A percentile compares a stretch with the other conserved stretches of the same genome.
These are phyloP conservation scores for Tranzscheliella williamsii DNA, from an alignment of 1,284 basidiomycete species.

Conservation along the genomic window DNA sequence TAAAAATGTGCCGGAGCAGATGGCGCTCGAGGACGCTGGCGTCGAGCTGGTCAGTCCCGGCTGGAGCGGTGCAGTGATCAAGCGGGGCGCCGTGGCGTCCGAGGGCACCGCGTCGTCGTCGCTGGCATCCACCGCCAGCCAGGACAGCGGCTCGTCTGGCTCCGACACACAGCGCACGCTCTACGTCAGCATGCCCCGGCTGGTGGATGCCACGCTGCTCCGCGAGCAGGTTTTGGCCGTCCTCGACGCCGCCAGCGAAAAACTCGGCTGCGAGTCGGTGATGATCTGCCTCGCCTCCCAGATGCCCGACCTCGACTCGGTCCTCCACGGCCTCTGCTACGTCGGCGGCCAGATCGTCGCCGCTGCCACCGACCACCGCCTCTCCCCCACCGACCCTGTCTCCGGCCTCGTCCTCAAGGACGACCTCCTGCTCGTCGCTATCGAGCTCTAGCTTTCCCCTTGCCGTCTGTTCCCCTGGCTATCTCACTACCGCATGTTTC, in stretches of 20 bases:
- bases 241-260: constrained; percentile 50
- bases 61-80: constrained; percentile 52
- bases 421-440: constrained; percentile 30
- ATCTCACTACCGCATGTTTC: constrained; percentile 2
- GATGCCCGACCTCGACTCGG: constrained; percentile 37
- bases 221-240: constrained; percentile 49
- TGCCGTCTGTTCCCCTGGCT: background rate
- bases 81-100: constrained; percentile 3
- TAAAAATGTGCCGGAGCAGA: constrained; percentile 15
- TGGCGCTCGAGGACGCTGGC: constrained; percentile 44
- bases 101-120: constrained; percentile 3
- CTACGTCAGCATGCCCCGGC: constrained; percentile 50
- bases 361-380: background rate
- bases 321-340: constrained; percentile 53
- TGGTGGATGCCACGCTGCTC: constrained; percentile 30
- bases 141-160: background rate
- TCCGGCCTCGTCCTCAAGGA: constrained; percentile 13
- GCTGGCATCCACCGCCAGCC: constrained; percentile 3
- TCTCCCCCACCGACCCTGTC: constrained; percentile 13
- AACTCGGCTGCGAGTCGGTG: constrained; percentile 40
- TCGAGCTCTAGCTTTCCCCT: constrained; percentile 16
- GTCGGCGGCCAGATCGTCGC: constrained; percentile 50
- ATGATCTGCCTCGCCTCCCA: constrained; percentile 43
- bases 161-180: constrained; percentile 40
- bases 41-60: constrained; percentile 49